Base-by-base conservation (phyloP, 331 rosid species). In the Dryas integrifolia region DNA sequence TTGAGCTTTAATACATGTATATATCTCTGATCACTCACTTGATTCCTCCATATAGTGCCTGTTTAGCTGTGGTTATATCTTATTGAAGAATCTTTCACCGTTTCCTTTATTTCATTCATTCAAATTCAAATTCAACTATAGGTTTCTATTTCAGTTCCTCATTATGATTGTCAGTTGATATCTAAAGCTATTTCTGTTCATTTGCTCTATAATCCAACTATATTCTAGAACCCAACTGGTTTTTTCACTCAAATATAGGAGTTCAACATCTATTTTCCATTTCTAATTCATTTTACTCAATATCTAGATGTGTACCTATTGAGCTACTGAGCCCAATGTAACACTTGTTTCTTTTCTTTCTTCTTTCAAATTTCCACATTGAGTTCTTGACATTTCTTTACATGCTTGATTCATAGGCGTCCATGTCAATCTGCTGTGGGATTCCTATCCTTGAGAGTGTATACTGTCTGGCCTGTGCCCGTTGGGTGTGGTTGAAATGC, bases 401-500 rank as follows among this genome's bases (percentile, higher is more conserved):
- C 62, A 72, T 88, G 77, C 70, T 76, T 73, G 74, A 62, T 66
- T 65, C 56, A 7, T 84, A 88, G 92, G 87, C 82, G 55, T 89
- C 88, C 81, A 93, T 91, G 98, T 93, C 97, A 82, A 67, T 86
- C 67, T 71, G 76, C 77, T 91, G 98, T 67, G 93, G 98, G 61
- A 15, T 88, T 85, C 98, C 98, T 39, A 35, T 93, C 74, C 91
- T 92, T 58, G 98, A 93, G 88, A 83, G 96, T 78, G 97, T 93
- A 41, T 91, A 87, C 83, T 93, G 97, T 82, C 73, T 93, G 83
- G 98, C 78, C 13, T 93, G 97, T 70, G 84, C 94, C 61, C 97
- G 98, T 49, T 93, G 98, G 98, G 84, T 58, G 81, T 93, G 98
- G 98, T 67, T 84, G 76, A 89, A 88, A 80, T 93, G 97, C 78